These are phyloP conservation scores for Plectosphaerella plurivora DNA, from an alignment of 2,329 filamentous ascomycete species.

Conservation along the genomic window DNA sequence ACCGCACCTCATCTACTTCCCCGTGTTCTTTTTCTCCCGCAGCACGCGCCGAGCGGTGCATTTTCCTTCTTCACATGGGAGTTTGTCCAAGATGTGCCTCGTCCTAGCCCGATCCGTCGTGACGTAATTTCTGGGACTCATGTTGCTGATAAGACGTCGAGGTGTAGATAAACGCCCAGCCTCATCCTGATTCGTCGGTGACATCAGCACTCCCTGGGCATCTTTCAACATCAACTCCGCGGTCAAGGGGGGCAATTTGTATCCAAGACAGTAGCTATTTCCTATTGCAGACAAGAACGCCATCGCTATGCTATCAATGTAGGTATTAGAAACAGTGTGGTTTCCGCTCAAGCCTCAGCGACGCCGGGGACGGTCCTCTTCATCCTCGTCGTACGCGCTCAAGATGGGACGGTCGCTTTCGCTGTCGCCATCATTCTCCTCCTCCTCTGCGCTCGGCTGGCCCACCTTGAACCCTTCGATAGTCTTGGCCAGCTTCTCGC, in stretches of 20 bases:
- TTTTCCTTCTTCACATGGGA: too few relatives aligned
- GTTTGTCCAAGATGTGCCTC: too few relatives aligned
- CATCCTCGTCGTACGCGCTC: conserved; percentile 27
- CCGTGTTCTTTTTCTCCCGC: too few relatives aligned
- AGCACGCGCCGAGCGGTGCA: too few relatives aligned
- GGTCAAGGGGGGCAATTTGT: too few relatives aligned
- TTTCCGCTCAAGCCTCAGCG: not conserved
- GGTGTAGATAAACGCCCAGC: not conserved
- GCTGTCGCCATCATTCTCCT: conserved; percentile 11
- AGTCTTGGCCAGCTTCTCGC: conserved; percentile 55
- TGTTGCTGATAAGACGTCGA: not conserved
- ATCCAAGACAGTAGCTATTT: not conserved
- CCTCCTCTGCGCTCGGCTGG: conserved; percentile 21
- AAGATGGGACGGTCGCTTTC: conserved; percentile 27
- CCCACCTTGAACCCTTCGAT: conserved; percentile 44
- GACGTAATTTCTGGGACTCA: not conserved
- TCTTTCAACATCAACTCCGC: too few relatives aligned
- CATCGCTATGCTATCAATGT: conserved; percentile 16
- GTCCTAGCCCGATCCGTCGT: not conserved
- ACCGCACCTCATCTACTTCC: too few relatives aligned
- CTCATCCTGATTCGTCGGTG: not conserved
- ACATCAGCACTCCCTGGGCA: not conserved
- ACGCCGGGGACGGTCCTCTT: conserved; percentile 12
- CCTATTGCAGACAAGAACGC: conserved; percentile 9
- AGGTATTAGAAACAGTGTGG: not conserved